Base-by-base conservation (phyloP, 768 basidiomycete genomes). In the Panaeolus papilionaceus region DNA sequence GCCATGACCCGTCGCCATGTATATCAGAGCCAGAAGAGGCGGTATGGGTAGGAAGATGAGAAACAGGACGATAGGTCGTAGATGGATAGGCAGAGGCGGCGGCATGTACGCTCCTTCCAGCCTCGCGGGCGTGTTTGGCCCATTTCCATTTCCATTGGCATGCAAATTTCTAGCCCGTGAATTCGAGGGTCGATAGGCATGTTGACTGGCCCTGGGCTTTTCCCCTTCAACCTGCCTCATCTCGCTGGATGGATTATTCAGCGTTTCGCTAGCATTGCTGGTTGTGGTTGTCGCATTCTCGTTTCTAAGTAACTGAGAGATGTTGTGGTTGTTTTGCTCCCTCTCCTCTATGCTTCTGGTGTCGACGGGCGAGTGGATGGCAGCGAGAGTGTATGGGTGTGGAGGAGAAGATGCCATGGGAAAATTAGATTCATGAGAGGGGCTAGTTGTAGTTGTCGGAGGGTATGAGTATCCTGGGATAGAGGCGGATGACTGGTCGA, bases 31-130 rank as follows among this genome's bases (percentile, higher is more conserved):
- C 12, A 81, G 66, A 3, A 80, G 64, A 3, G 79, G 78, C 7
- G 80, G 79, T 4, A 80, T 38, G 0, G 79, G 79, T 4, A 80
- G 73, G 68, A 80, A 81, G 0, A 75, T 66, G 14, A 73, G 10
- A 0, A 76, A 68, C 1, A 77, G 64, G 28, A 71, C 58, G 38
- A 68, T 6, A 28, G 74, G 73, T 18, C 72, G 72, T 33, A 67
- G 64, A 42, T 66, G 66, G 9, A 71, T 51, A 20, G 70, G 70
- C 16, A 66, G 61, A 14, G 70, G 69, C n/a, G 67, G 64, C 2
- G 54, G 54, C 4, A 58, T 33, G 54, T 11, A 58, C 28, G 54
- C 20, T 51, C 64, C 39, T 16, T 16, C 66, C 3, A 44, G 58
- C 10, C 39, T 40, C 18, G 11, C 14, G 5, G 16, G 18, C 16